phyloP scores from a whole-genome alignment of 805 yeast species.

The Ogataea siamensis region DNA sequence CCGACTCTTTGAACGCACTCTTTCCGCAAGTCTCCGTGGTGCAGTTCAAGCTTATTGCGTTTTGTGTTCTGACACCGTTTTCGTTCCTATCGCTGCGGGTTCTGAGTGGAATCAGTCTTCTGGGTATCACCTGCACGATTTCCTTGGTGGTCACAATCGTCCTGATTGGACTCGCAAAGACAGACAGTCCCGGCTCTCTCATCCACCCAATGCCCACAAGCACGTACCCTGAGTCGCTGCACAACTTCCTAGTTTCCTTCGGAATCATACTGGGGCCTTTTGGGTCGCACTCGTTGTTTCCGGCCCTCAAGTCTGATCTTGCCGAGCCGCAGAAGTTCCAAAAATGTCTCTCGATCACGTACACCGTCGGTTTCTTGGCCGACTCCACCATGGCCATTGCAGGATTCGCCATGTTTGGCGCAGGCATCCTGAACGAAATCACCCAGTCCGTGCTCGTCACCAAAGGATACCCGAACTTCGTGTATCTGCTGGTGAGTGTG shows the following conservation, averaged over 20 bases:
- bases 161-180: slow-evolving; percentile 45
- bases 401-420: slow-evolving; percentile 83
- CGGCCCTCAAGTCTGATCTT: slow-evolving; percentile 74
- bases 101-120: slow-evolving; percentile 50
- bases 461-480: slow-evolving; percentile 62
- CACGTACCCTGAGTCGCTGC: slow-evolving; percentile 39
- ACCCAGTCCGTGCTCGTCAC: slow-evolving; percentile 72
- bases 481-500: slow-evolving; percentile 55
- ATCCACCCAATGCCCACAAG: slow-evolving; percentile 43
- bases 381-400: slow-evolving; percentile 61
- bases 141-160: slow-evolving; percentile 46
- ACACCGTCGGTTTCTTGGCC: slow-evolving; percentile 53
- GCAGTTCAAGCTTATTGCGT: slow-evolving; percentile 65
- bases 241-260: slow-evolving; percentile 46
- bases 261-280: slow-evolving; percentile 76
- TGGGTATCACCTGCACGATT: slow-evolving; percentile 57
- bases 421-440: slow-evolving; percentile 62
- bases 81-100: slow-evolving; percentile 60
- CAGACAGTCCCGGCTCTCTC: slow-evolving; percentile 53
- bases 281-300: slow-evolving; percentile 84
- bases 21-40: slow-evolving; percentile 51
- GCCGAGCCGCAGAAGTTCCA: slow-evolving; percentile 62
- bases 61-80: slow-evolving; percentile 73
- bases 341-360: slow-evolving; percentile 53
- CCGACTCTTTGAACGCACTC: slow-evolving; percentile 77